Conservation (phyloP, 768 basidiomycete genomes). For the Termitomyces heimii region DNA sequence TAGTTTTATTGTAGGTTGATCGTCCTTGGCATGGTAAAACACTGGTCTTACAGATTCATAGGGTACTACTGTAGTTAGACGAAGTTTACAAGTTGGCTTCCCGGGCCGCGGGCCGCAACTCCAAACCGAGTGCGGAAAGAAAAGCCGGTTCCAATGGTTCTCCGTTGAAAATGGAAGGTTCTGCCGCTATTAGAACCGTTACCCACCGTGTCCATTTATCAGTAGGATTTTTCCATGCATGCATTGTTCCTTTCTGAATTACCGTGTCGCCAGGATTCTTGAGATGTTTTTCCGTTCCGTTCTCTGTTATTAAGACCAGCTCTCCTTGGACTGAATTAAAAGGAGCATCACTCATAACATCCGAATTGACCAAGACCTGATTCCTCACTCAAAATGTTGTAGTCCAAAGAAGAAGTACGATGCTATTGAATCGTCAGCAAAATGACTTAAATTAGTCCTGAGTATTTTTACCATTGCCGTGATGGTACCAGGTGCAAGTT, state of each 20-base stretch:
- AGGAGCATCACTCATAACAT: background rate
- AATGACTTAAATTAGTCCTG: background rate
- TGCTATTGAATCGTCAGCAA: constrained; percentile 21
- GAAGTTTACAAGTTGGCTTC: background rate
- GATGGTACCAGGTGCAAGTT: constrained; percentile 44
- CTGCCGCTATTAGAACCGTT: constrained; percentile 46
- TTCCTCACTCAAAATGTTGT: constrained; percentile 49
- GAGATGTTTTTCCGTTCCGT: constrained; percentile 46
- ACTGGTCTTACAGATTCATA: background rate
- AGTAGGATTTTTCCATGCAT: constrained; percentile 58
- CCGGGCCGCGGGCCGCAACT: constrained; percentile 9
- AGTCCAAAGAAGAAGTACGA: constrained; percentile 54
- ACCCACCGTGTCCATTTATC: constrained; percentile 46
- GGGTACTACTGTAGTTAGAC: background rate
- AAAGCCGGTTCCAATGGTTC: constrained; percentile 27
- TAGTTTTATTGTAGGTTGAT: constrained; percentile 15
- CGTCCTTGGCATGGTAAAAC: background rate
- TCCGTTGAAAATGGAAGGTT: constrained; percentile 44
- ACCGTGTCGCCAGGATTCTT: constrained; percentile 52
- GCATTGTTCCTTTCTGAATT: constrained; percentile 52
- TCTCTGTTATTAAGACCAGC: constrained; percentile 49
- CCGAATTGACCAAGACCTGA: background rate
- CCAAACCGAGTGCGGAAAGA: constrained; percentile 9
- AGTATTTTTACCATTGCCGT: constrained; percentile 38
- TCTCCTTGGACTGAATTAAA: constrained; percentile 45